Evolutionary conservation across 169 alveolate species (phyloP), one percentile per base, ranked within the genome.

Genomic region (Plasmodium adleri): DNA sequence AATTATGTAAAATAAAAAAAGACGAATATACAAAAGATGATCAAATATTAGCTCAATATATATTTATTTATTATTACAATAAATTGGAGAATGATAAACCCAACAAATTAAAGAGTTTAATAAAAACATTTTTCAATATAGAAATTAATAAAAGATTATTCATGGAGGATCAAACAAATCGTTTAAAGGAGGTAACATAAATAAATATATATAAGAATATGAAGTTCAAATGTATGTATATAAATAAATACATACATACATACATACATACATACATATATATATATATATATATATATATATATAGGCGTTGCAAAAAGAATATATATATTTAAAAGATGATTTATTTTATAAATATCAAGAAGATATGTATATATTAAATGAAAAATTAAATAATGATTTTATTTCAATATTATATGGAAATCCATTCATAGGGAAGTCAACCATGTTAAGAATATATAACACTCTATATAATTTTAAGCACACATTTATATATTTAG

Each of bases 381-480:
- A 83, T 56, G 91, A 80, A 72, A 80, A 80, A 59, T 56, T 80
- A 1, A 17, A 80, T 39, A 62, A 80, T 28, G 64, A 80, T 22
- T 80, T 72, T 60, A 45, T 68, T 15, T 80, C 90, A 0, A 6
- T 80, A 20, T 47, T 80, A 15, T 80, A 24, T 52, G 90, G 90
- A 80, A 22, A 26, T 63, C 9, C 71, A 24, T 54, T 68, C 20
- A 68, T 15, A n/a, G 90, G 90, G 56, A 80, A 80, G 47, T 54
- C 90, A 47, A 80, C 90, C 1, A 50, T 80, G 56, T 56, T 80
- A 52, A 80, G 70, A 67, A 80, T 80, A 39, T 80, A 80, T 64
- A 68, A 62, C 83, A 80, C 49, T 17, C 56, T 80, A 49, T 80
- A 68, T 24, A 72, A 72, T 47, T 15, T 17, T 3, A 80, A 80